phyloP scores from a whole-genome alignment of 208 protist genomes.

The Crithidia brevicula region DNA sequence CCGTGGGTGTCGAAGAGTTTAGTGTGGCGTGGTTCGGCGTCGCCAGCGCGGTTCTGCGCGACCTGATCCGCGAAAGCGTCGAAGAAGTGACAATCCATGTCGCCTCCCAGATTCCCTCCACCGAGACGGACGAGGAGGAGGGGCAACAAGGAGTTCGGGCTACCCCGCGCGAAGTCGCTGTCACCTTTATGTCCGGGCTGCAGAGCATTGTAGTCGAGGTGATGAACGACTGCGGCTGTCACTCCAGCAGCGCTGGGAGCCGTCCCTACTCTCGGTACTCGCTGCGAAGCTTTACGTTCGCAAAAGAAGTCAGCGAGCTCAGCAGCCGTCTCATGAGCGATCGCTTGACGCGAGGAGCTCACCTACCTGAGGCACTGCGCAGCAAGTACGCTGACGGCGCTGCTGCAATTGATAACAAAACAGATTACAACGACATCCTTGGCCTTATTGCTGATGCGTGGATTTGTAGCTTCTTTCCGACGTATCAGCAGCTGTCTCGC shows the following conservation, averaged over 20 bases:
- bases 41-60: constrained; percentile 32
- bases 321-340: constrained; percentile 41
- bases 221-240: constrained; percentile 32
- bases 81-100: constrained; percentile 9
- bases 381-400: constrained; percentile 31
- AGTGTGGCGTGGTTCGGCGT: constrained; percentile 46
- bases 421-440: constrained; percentile 21
- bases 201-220: constrained; percentile 36
- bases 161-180: constrained; percentile 22
- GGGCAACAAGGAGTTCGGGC: no score
- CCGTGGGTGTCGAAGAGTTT: constrained; percentile 38
- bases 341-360: constrained; percentile 20
- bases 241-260: constrained; percentile 7
- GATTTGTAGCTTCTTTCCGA: constrained; percentile 53
- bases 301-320: constrained; percentile 28
- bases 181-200: constrained; percentile 30
- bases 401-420: constrained; percentile 16
- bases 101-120: not conserved
- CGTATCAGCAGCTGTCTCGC: constrained; percentile 36
- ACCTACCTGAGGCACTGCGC: constrained; percentile 26
- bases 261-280: constrained; percentile 32
- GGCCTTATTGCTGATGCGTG: constrained; percentile 42
- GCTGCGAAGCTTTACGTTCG: constrained; percentile 13
- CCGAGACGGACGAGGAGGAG: not conserved
- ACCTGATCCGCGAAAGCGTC: constrained; percentile 27